A percentile compares a stretch with the other conserved stretches of the same genome.
Evolutionary conservation across 352 stramenopile species (phyloP).

Genomic region (Globisporangium heterothallicum): DNA sequence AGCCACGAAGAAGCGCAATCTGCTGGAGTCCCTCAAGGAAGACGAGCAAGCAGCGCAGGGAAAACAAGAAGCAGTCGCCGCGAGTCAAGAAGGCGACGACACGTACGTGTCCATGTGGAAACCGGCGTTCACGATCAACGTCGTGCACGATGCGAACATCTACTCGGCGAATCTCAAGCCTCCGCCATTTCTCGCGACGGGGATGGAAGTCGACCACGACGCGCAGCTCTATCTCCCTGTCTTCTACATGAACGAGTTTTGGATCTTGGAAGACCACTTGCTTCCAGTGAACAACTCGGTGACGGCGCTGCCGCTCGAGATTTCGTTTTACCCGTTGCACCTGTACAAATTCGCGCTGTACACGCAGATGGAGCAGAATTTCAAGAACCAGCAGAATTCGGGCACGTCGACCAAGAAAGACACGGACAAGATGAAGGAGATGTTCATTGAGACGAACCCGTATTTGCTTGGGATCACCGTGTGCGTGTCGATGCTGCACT

Average conservation of each 20-base stretch:
- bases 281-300: constrained; percentile 88
- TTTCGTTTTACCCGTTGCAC: constrained; percentile 82
- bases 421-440: constrained; percentile 90
- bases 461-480: constrained; percentile 94
- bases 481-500: constrained; percentile 94
- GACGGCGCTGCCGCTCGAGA: constrained; percentile 67
- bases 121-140: constrained; percentile 56
- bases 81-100: constrained; percentile 15
- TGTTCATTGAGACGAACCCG: constrained; percentile 98
- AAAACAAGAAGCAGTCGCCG: constrained; percentile 5
- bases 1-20: constrained; percentile 72
- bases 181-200: constrained; percentile 59
- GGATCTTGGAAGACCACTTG: constrained; percentile 86
- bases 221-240: constrained; percentile 82
- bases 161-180: constrained; percentile 51
- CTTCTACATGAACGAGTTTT: constrained; percentile 94
- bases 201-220: constrained; percentile 55
- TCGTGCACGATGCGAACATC: constrained; percentile 65
- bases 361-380: constrained; percentile 90
- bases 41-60: constrained; percentile 12
- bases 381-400: constrained; percentile 89
- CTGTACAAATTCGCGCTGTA: constrained; percentile 92
- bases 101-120: constrained; percentile 83
- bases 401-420: constrained; percentile 88
- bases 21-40: constrained; percentile 33